These are phyloP conservation scores for Lepidium aucheri DNA, from an alignment of 345 rosid species.

Conservation along the genomic window DNA sequence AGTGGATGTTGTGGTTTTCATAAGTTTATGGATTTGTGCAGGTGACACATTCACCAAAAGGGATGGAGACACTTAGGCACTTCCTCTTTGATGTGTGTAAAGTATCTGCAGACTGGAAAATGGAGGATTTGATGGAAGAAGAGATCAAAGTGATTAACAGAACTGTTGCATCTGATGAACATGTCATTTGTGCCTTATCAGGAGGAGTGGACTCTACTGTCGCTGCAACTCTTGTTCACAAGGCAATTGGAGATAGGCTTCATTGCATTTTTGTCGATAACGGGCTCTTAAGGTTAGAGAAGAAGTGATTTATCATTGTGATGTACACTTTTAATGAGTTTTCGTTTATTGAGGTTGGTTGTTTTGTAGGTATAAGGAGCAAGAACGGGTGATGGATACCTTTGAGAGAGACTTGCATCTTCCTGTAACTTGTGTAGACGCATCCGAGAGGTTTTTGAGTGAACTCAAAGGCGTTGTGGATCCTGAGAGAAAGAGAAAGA, in stretches of 20 bases:
- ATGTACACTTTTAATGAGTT: background rate
- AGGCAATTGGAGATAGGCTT: constrained; percentile 91
- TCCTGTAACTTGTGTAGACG: constrained; percentile 85
- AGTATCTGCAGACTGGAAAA: constrained; percentile 73
- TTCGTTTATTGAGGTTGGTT: background rate
- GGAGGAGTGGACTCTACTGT: constrained; percentile 99
- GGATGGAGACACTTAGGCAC: constrained; percentile 72
- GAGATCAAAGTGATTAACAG: constrained; percentile 66
- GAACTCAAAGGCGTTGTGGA: constrained; percentile 83
- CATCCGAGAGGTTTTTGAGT: constrained; percentile 65
- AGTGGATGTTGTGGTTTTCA: background rate
- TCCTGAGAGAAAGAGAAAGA: constrained; percentile 88
- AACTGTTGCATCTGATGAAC: constrained; percentile 67
- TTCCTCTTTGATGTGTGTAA: constrained; percentile 81
- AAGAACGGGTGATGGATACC: constrained; percentile 88
- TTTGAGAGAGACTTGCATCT: constrained; percentile 81
- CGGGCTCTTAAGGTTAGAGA: constrained; percentile 69
- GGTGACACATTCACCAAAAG: constrained; percentile 95
- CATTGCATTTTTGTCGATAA: constrained; percentile 96
- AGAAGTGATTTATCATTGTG: background rate
- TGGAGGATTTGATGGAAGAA: constrained; percentile 87
- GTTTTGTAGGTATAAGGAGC: constrained; percentile 68
- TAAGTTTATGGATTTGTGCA: constrained; percentile 7
- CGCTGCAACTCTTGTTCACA: constrained; percentile 95
- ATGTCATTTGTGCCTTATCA: constrained; percentile 87